A percentile compares a stretch with the other conserved stretches of the same genome.
phyloP scores from a whole-genome alignment of 1,284 basidiomycete genomes.

The Leccinum fallax region DNA sequence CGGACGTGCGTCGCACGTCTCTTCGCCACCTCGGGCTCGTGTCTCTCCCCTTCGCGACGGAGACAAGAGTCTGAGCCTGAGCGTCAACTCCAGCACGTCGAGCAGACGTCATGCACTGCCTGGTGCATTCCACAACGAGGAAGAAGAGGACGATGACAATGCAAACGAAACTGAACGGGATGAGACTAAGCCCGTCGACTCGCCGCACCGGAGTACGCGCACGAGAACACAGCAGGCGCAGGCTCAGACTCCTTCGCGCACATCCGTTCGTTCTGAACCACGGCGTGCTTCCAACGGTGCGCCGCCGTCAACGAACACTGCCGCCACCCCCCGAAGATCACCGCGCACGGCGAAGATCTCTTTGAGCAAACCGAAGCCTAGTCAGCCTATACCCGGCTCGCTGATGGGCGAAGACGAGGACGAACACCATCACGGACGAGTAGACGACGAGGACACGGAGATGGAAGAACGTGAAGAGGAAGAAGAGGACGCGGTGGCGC shows the following conservation, averaged over 20 bases:
- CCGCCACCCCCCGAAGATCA: not conserved
- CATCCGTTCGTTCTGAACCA: constrained; percentile 13
- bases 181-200: constrained; percentile 27
- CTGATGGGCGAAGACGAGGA: constrained; percentile 52
- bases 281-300: constrained; percentile 11
- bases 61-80: constrained; percentile 6
- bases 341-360: constrained; percentile 15
- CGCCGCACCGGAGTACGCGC: constrained; percentile 17
- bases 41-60: constrained; percentile 6
- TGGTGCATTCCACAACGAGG: constrained; percentile 26
- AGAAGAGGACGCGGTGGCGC: constrained; percentile 54
- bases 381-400: constrained; percentile 54
- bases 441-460: constrained; percentile 25
- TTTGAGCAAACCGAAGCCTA: constrained; percentile 27
- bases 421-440: constrained; percentile 28
- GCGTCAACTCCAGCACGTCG: constrained; percentile 4
- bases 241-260: constrained; percentile 16
- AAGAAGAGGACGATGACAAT: constrained; percentile 18
- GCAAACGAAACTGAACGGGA: constrained; percentile 24
- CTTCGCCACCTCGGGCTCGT: constrained; percentile 13
- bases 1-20: constrained; percentile 1
- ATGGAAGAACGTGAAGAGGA: constrained; percentile 22
- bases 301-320: not conserved
- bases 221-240: constrained; percentile 7
- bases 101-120: constrained; percentile 22